phyloP scores from a whole-genome alignment of 2,329 filamentous ascomycete species.

The Pezicula carpinea region DNA sequence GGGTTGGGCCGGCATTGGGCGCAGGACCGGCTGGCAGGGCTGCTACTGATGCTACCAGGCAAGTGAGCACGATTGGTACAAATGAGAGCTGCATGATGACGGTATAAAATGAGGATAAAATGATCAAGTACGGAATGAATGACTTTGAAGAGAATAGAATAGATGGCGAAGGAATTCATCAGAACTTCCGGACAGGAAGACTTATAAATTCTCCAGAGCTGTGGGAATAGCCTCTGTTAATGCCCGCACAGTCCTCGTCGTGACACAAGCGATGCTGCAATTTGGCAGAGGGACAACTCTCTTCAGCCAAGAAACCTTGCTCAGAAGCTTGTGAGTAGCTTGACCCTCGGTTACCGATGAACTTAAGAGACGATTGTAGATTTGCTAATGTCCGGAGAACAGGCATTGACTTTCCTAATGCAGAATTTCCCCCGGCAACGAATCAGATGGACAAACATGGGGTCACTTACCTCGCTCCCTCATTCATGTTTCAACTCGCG shows the following conservation, averaged over 20 bases:
- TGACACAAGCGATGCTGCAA: not conserved
- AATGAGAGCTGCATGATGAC: not conserved
- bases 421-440: too few species aligned
- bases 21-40: not conserved
- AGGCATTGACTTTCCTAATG: too few species aligned
- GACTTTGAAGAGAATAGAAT: slow-evolving; percentile 1
- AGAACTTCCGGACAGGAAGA: not conserved
- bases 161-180: not conserved
- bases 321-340: too few species aligned
- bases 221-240: not conserved
- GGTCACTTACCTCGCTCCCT: too few species aligned
- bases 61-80: not conserved
- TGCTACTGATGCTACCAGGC: not conserved
- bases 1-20: not conserved
- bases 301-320: not conserved
- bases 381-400: too few species aligned
- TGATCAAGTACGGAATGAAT: not conserved
- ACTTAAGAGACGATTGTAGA: too few species aligned
- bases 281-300: not conserved
- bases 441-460: too few species aligned
- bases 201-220: not conserved
- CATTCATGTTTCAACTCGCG: too few species aligned
- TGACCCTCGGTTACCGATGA: too few species aligned
- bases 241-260: not conserved
- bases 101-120: not conserved